Conservation (phyloP, 1,284 basidiomycete genomes). For the Pisolithus thermaeus region DNA sequence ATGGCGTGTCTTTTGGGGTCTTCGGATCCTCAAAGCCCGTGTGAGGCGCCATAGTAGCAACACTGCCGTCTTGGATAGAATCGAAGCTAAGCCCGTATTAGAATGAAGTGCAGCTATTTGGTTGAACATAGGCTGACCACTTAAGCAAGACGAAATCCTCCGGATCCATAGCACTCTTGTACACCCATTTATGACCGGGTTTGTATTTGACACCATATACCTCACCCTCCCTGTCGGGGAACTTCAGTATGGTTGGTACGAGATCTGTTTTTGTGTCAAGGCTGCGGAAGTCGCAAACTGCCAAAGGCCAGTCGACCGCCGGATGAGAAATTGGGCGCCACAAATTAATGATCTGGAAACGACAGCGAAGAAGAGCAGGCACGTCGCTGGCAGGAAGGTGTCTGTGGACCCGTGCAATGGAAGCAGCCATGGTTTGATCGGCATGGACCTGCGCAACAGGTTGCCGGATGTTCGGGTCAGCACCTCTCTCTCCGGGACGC, state of each 20-base stretch:
- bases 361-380: slow-evolving; percentile 20
- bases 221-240: slow-evolving; percentile 29
- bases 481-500: not conserved
- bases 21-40: slow-evolving; percentile 26
- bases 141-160: slow-evolving; percentile 45
- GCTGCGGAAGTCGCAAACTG: slow-evolving; percentile 42
- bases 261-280: slow-evolving; percentile 35
- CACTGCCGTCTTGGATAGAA: slow-evolving; percentile 11
- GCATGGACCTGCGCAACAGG: slow-evolving; percentile 49
- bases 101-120: not conserved
- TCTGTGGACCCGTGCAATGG: slow-evolving; percentile 33
- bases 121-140: slow-evolving; percentile 19
- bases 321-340: slow-evolving; percentile 48
- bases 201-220: slow-evolving; percentile 32
- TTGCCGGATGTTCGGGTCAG: not conserved
- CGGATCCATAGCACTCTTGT: slow-evolving; percentile 37
- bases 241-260: slow-evolving; percentile 30
- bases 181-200: slow-evolving; percentile 41
- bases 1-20: slow-evolving; percentile 23
- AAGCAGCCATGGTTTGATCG: slow-evolving; percentile 50
- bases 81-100: slow-evolving; percentile 9
- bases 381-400: not conserved
- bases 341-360: slow-evolving; percentile 51
- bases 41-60: slow-evolving; percentile 20
- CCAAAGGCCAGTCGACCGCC: slow-evolving; percentile 44